phyloP scores from a whole-genome alignment of 169 alveolate species.

The Babesia ovata region DNA sequence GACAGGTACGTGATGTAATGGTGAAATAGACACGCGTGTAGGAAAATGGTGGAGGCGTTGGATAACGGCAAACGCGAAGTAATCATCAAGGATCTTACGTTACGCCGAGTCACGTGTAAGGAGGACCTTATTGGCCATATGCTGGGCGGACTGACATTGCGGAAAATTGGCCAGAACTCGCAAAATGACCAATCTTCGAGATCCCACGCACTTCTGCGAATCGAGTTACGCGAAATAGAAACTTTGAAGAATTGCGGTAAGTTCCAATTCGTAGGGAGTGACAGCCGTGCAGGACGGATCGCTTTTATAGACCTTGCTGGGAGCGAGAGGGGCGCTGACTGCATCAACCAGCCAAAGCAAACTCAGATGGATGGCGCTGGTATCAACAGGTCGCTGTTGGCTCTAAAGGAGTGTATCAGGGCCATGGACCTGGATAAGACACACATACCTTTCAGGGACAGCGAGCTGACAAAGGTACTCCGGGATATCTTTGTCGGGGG shows the following conservation, averaged over 20 bases:
- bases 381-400: slow-evolving; percentile 96
- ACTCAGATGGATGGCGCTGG: slow-evolving; percentile 98
- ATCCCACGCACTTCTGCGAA: slow-evolving; percentile 97
- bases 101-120: slow-evolving; percentile 82
- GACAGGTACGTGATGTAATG: slow-evolving; percentile 75
- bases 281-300: slow-evolving; percentile 84
- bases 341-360: slow-evolving; percentile 92
- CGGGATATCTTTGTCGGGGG: slow-evolving; percentile 94
- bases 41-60: slow-evolving; percentile 84
- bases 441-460: slow-evolving; percentile 98
- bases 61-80: slow-evolving; percentile 93
- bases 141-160: slow-evolving; percentile 83
- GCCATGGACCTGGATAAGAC: slow-evolving; percentile 97
- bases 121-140: slow-evolving; percentile 90
- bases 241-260: slow-evolving; percentile 68
- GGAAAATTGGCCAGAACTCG: slow-evolving; percentile 95
- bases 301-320: slow-evolving; percentile 98
- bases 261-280: neutral
- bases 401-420: slow-evolving; percentile 98
- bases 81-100: slow-evolving; percentile 91
- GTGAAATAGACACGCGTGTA: neutral
- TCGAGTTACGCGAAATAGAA: slow-evolving; percentile 84
- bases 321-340: slow-evolving; percentile 99
- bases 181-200: slow-evolving; percentile 97
- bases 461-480: slow-evolving; percentile 93